Conservation (phyloP, 1,139 yeast genomes). For the Debaryomyces fabryi region DNA sequence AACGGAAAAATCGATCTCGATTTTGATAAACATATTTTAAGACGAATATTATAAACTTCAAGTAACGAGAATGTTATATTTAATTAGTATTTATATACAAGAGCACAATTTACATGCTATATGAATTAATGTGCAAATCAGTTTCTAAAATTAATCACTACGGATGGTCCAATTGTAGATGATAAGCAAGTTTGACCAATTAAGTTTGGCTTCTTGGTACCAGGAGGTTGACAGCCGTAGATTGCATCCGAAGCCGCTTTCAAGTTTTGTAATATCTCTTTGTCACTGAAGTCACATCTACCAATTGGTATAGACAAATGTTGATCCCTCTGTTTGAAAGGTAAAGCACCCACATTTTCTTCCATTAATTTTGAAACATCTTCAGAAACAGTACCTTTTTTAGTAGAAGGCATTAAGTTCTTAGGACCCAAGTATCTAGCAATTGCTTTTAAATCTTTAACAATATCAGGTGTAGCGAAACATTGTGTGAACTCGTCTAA, state of each 20-base stretch:
- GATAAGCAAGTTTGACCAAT: slow-evolving; percentile 71
- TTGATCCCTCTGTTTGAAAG: slow-evolving; percentile 69
- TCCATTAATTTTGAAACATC: slow-evolving; percentile 58
- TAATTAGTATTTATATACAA: slow-evolving; percentile 13
- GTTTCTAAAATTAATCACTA: slow-evolving; percentile 59
- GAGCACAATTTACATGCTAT: slow-evolving; percentile 1
- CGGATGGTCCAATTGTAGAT: slow-evolving; percentile 80
- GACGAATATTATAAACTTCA: neutral
- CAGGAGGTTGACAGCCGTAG: slow-evolving; percentile 56
- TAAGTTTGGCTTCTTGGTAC: slow-evolving; percentile 67
- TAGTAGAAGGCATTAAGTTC: slow-evolving; percentile 85
- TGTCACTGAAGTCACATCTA: slow-evolving; percentile 75
- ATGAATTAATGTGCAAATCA: slow-evolving; percentile 3
- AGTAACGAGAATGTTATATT: neutral
- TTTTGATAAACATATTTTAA: neutral
- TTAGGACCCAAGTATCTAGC: slow-evolving; percentile 86
- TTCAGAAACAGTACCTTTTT: slow-evolving; percentile 85
- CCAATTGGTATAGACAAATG: slow-evolving; percentile 74
- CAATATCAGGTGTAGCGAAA: slow-evolving; percentile 84
- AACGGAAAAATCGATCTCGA: neutral
- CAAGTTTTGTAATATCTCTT: slow-evolving; percentile 73
- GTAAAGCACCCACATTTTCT: slow-evolving; percentile 64
- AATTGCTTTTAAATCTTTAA: slow-evolving; percentile 58
- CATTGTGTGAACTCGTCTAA: slow-evolving; percentile 71
- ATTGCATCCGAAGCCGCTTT: slow-evolving; percentile 70